These are phyloP conservation scores for Eutrema yunnanense DNA, from an alignment of 345 rosid genomes.

Conservation along the genomic window DNA sequence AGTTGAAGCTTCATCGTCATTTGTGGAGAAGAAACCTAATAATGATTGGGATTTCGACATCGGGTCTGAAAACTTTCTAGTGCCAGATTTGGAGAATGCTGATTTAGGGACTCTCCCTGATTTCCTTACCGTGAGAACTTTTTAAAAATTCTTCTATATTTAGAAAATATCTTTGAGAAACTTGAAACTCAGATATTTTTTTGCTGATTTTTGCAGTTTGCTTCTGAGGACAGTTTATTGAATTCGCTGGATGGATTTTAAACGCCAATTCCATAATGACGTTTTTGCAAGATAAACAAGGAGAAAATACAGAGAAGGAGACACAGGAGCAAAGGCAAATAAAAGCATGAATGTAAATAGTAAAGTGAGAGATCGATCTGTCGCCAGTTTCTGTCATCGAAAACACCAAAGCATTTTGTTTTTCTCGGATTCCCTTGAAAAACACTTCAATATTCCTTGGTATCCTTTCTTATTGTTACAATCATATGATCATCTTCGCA, in stretches of 20 bases:
- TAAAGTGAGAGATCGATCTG: background rate
- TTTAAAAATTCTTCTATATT: too few relatives aligned
- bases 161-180: background rate
- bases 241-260: constrained; percentile 40
- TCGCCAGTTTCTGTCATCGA: background rate
- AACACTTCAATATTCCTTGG: too few relatives aligned
- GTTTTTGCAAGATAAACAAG: background rate
- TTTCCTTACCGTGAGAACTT: constrained; percentile 44
- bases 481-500: too few relatives aligned
- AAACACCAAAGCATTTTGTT: too few relatives aligned
- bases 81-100: constrained; percentile 49
- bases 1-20: constrained; percentile 22
- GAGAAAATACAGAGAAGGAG: background rate
- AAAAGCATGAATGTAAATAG: background rate
- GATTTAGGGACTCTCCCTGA: constrained; percentile 70
- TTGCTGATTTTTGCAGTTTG: constrained; percentile 49
- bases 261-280: background rate
- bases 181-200: background rate
- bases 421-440: too few relatives aligned
- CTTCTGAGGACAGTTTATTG: constrained; percentile 58
- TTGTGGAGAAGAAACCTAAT: constrained; percentile 8
- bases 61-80: constrained; percentile 9
- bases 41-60: constrained; percentile 1
- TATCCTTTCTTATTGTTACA: too few relatives aligned
- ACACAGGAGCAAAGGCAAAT: background rate